Evolutionary conservation across 2,329 filamentous ascomycete genomes (phyloP).

Genomic region (Chaetomium olivaceum): DNA sequence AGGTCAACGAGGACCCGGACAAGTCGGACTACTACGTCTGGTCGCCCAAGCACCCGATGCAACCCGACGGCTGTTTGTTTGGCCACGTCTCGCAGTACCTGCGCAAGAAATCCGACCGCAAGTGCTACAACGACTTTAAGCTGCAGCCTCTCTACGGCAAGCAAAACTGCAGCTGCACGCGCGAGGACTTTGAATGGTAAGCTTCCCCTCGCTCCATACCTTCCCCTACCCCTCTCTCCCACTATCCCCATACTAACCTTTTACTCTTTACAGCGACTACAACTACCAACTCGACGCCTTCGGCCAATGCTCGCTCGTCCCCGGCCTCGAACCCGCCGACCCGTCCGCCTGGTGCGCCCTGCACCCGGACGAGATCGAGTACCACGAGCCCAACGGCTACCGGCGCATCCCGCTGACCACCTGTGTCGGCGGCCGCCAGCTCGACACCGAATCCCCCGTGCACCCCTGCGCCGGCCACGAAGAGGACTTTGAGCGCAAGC

Average conservation of each 20-base stretch:
- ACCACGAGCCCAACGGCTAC: constrained; percentile 83
- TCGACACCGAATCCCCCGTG: constrained; percentile 65
- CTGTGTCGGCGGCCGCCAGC: constrained; percentile 72
- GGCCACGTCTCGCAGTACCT: constrained; percentile 88
- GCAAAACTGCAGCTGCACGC: constrained; percentile 78
- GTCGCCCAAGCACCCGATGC: constrained; percentile 80
- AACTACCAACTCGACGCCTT: constrained; percentile 83
- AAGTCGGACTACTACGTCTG: constrained; percentile 79
- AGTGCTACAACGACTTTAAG: constrained; percentile 79
- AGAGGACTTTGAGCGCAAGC: constrained; percentile 69
- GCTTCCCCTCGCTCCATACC: constrained; percentile 33
- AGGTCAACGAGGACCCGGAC: constrained; percentile 58
- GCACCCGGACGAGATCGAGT: constrained; percentile 71
- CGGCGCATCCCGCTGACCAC: constrained; percentile 87
- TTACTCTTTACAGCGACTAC: constrained; percentile 66
- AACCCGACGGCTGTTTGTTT: constrained; percentile 82
- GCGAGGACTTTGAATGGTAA: constrained; percentile 91
- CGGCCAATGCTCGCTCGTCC: constrained; percentile 74
- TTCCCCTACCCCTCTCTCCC: not conserved
- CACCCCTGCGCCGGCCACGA: constrained; percentile 76
- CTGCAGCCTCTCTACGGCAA: constrained; percentile 72
- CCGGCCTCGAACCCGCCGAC: constrained; percentile 64
- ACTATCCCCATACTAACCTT: constrained; percentile 33
- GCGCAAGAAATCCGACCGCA: constrained; percentile 76
- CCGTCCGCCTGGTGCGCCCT: constrained; percentile 53